Base-by-base conservation (phyloP, 2,329 filamentous ascomycete species). In the Ophiocordyceps sinensis region DNA sequence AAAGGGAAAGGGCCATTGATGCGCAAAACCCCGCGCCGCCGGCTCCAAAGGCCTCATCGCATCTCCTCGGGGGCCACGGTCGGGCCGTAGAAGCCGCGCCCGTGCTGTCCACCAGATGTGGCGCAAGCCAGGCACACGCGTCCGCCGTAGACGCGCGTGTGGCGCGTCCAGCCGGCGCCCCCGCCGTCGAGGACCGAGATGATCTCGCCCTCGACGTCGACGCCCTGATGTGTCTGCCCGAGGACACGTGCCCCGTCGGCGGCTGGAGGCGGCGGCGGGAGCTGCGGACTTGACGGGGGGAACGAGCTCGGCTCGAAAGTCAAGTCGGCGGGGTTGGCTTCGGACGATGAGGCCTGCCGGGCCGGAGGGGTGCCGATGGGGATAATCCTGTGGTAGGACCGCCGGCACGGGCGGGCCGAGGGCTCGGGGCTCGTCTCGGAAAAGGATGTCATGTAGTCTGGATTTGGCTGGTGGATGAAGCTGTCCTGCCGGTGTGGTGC, bases 101-200 rank as follows among this genome's bases (percentile, higher is more conserved):
- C 60, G 23, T 64, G 57, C n/a, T 59, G 55, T 28, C 58, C 59
- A 7, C 64, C 66, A 10, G 68, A 64, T 9, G 67, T 70, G 32
- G 67, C 58, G 47, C 73, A 77, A 1, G 72, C 71, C 32, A 75
- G 61, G 46, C 73, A 77, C 3, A 70, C 65, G 6, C 73, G 71
- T 44, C 73, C 73, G 26, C 72, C 72, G 46, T 75, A 77, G 23
- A 77, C 73, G 23, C 71, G 66, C 14, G 73, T 77, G 52, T 77
- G 73, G 31, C 71, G 65, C 49, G 64, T 70, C 73, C 72, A 77
- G 35, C 65, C 65, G 15, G 64, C 61, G 5, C 68, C 70, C 12
- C 63, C 58, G 43, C 61, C 60, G 49, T 73, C 65, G 42, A 67
- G 55, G 12, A 66, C 59, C 9, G 66, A 68, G 34, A 73, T 61